phyloP scores from a whole-genome alignment of 768 basidiomycete species.

The Agrocybe pediades region DNA sequence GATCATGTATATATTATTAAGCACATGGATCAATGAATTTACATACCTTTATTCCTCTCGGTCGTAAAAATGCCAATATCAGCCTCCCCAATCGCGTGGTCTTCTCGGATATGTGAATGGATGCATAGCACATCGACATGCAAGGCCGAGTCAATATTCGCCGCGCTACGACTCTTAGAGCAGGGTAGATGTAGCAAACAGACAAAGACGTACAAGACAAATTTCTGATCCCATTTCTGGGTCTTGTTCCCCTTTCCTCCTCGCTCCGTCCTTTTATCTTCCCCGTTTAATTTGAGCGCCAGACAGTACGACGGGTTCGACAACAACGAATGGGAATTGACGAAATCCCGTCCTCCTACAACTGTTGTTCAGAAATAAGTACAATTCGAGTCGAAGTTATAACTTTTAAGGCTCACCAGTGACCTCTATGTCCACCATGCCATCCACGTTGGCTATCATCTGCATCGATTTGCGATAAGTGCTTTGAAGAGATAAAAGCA shows the following conservation, averaged over 20 bases:
- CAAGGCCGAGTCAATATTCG: background rate
- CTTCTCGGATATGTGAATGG: background rate
- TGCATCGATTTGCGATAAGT: too few species aligned
- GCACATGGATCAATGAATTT: too few species aligned
- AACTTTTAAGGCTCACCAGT: too few species aligned
- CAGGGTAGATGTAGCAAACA: background rate
- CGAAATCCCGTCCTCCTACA: background rate
- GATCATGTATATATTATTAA: too few species aligned
- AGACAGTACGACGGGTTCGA: background rate
- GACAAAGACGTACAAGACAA: conserved; percentile 2
- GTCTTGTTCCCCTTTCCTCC: background rate
- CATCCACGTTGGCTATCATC: too few species aligned
- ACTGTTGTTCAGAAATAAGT: background rate
- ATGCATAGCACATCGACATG: background rate
- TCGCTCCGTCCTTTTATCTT: background rate
- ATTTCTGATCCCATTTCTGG: conserved; percentile 4
- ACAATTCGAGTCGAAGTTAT: too few species aligned
- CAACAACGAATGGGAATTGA: background rate
- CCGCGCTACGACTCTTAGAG: background rate
- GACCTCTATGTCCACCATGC: too few species aligned
- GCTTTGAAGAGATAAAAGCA: too few species aligned
- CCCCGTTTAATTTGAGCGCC: background rate
- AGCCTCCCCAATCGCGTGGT: background rate
- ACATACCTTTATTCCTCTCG: background rate
- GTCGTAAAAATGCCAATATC: background rate